Base-by-base conservation (phyloP, 345 rosid species). In the Linum usitatissimum region DNA sequence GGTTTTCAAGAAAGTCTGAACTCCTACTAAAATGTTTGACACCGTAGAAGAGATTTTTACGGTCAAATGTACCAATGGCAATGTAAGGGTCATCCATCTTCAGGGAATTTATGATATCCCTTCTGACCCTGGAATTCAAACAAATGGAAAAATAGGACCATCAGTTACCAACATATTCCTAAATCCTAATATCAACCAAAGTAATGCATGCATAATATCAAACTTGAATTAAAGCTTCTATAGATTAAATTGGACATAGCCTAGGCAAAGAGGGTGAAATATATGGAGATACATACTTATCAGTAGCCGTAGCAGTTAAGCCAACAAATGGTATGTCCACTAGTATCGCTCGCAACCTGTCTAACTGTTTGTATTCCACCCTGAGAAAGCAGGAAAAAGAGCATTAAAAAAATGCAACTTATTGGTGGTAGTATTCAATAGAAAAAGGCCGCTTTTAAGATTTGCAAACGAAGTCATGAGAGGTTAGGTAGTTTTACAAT, bases 241-340 rank as follows among this genome's bases (percentile, higher is more conserved):
- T 6, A 45, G 51, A 45, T 45, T 10, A 15, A 45, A 45, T 45
- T 15, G 17, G 15, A 45, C 10, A 45, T 4, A 45, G 14, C 51
- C 51, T 45, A 45, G 2, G 18, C 9, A 53, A 18, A 39, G 45
- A 55, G 1, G 12, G 23, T 38, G 36, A 4, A 56, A 30, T 42
- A 23, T 10, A 55, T 58, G 53, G 53, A 13, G 65, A 19, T n/a
- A 64, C 64, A 1, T 74, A 79, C 83, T 63, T 79, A 64, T 72
- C 77, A 40, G 83, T 79, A 36, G 83, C 80, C 18, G 83, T 79
- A 58, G 83, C 83, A 49, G 83, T 79, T 67, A 79, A 74, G 62
- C 67, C 80, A 42, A 79, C 75, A 74, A 79, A 76, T 58, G 83
- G 80, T 64, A 79, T 76, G 65, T 64, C 71, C 30, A 59, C 18